Conservation (phyloP, 2,329 filamentous ascomycete genomes). For the Penicillium olsonii region DNA sequence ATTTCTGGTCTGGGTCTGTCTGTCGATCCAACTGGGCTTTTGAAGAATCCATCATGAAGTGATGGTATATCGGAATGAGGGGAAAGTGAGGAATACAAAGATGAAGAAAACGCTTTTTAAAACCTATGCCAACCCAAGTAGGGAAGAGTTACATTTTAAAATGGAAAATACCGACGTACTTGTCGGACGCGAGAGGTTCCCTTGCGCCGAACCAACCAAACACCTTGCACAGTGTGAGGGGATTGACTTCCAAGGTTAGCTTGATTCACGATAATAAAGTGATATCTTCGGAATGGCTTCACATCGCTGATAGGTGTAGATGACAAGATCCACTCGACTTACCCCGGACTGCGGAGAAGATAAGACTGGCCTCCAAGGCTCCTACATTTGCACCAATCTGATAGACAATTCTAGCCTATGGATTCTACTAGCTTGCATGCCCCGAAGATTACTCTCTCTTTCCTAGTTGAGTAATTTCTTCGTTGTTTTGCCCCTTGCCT, state of each 20-base stretch:
- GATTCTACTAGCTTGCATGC: no score
- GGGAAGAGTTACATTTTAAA: no score
- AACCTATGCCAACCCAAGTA: no score
- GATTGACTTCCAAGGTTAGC: background rate
- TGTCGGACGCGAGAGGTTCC: background rate
- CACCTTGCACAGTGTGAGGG: background rate
- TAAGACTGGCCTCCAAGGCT: no score
- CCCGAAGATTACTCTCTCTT: no score
- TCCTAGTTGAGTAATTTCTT: no score
- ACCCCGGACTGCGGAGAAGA: constrained; percentile 3
- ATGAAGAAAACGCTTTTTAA: background rate
- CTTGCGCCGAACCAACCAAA: background rate
- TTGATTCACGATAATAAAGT: background rate
- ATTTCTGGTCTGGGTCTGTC: background rate
- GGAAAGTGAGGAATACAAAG: background rate
- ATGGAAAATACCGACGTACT: background rate
- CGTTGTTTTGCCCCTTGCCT: no score
- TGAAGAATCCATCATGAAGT: background rate
- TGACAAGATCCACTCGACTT: background rate
- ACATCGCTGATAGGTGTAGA: background rate
- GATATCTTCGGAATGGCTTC: background rate
- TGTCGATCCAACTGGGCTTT: background rate
- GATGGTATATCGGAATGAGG: no score
- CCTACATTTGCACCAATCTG: no score
- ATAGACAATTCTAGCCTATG: no score